A percentile compares a stretch with the other conserved stretches of the same genome.
Conservation (phyloP, 305 asterid genomes). For the Rubia peregrina region DNA sequence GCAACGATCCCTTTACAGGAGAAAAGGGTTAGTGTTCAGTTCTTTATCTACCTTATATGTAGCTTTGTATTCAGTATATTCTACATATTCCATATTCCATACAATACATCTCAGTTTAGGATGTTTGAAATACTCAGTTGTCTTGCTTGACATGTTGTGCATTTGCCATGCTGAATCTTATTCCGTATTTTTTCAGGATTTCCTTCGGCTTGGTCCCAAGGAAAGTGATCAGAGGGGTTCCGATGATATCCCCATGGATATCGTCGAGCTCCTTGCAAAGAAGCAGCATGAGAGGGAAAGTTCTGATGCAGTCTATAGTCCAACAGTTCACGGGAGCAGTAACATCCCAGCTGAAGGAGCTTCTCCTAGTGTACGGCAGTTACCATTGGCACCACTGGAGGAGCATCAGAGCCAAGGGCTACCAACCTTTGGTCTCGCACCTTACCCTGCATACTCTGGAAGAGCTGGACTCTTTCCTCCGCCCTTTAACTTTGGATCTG, state of each 20-base stretch:
- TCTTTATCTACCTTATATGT: slow-evolving; percentile 15
- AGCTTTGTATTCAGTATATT: not conserved
- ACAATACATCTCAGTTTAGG: no score
- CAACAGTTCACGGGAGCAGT: slow-evolving; percentile 18
- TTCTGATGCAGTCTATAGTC: slow-evolving; percentile 28
- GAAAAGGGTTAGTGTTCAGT: slow-evolving; percentile 30
- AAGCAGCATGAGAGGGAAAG: slow-evolving; percentile 52
- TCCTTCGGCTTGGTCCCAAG: slow-evolving; percentile 20
- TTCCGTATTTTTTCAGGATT: slow-evolving; percentile 11
- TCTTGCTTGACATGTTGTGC: not conserved
- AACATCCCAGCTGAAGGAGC: slow-evolving; percentile 20
- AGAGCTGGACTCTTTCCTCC: slow-evolving; percentile 26
- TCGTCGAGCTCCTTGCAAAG: slow-evolving; percentile 70
- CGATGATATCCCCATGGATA: slow-evolving; percentile 85
- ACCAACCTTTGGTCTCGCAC: slow-evolving; percentile 12
- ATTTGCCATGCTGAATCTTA: not conserved
- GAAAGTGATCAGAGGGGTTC: slow-evolving; percentile 20
- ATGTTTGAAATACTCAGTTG: not conserved
- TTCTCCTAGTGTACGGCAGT: slow-evolving; percentile 19
- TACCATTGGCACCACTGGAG: slow-evolving; percentile 19
- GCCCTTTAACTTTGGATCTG: slow-evolving; percentile 23
- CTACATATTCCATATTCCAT: slow-evolving; percentile 8
- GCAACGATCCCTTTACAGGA: slow-evolving; percentile 22
- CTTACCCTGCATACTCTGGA: slow-evolving; percentile 25
- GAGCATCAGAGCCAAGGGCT: slow-evolving; percentile 23